Evolutionary conservation across 345 rosid species (phyloP), one percentile per base, ranked within the genome.

Genomic region (Passiflora organensis): DNA sequence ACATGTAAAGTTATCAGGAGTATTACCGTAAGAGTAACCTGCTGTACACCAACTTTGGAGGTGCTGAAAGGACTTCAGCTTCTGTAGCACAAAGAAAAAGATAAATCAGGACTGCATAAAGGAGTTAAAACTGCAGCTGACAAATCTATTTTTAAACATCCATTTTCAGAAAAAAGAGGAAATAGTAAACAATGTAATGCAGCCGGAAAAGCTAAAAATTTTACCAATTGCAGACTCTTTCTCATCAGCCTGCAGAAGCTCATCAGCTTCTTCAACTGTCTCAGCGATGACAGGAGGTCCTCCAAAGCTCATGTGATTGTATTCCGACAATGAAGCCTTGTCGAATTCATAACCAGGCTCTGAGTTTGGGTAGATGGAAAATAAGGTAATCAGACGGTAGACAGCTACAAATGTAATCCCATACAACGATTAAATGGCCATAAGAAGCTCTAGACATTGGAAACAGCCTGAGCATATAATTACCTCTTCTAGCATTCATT

Each of bases 11-110:
- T 15, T 22, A 20, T 18, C 14, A 23, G 47, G 42, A 47, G 49
- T 49, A 47, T 75, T 72, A 86, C 99, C 99, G 81, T 81, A 93
- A 69, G 64, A 89, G 72, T 25, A 88, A 83, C 75, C 79, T 93
- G 87, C 91, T 93, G 74, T 93, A 93, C 6, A 93, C 99, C 81
- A 93, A 52, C 80, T 86, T 93, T 21, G 96, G 99, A 47, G 99
- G 96, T 66, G 99, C 99, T 63, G 94, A 75, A 64, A 93, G 93
- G 73, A 93, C 91, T 81, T 88, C 96, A 37, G 90, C 99, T 70
- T 93, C 99, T 93, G 82, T 39, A 63, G 63, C n/a, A 65, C 17
- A 56, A 52, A 43, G 59, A 52, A 45, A 13, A 25, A 18, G 65
- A 38, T n/a, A 37, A 61, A 10, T 60, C 10, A 54, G 50, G 45